These are phyloP conservation scores for Penicillium paradoxum DNA, from an alignment of 495 filamentous ascomycete genomes.

Conservation along the genomic window DNA sequence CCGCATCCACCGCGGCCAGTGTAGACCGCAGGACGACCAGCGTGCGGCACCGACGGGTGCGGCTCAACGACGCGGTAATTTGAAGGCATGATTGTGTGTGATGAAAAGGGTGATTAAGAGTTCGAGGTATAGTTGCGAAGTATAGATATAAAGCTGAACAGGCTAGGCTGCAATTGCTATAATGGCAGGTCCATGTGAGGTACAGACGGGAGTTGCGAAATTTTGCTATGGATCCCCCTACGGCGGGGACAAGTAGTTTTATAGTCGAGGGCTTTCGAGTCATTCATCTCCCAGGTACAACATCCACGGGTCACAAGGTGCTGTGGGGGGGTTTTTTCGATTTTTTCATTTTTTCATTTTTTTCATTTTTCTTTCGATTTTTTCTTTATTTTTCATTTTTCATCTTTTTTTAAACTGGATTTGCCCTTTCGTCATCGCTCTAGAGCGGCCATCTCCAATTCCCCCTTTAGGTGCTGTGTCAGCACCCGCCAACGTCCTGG, in stretches of 20 bases:
- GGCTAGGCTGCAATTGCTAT: conserved; percentile 19
- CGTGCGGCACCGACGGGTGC: conserved; percentile 64
- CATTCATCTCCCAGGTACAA: conserved; percentile 24
- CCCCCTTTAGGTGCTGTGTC: conserved; percentile 2
- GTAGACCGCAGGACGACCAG: conserved; percentile 57
- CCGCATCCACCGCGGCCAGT: conserved; percentile 84
- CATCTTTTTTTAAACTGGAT: conserved; percentile 1
- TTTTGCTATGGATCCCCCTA: background rate
- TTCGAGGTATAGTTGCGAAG: no score
- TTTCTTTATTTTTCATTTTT: conserved; percentile 20
- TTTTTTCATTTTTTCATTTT: conserved; percentile 19
- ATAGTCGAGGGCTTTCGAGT: conserved; percentile 4
- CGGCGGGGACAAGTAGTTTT: conserved; percentile 2
- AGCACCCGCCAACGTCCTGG: conserved; percentile 5
- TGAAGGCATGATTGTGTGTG: conserved; percentile 20
- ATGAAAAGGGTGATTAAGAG: background rate
- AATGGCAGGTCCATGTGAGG: conserved; percentile 19
- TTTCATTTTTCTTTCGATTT: conserved; percentile 14
- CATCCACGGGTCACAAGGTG: conserved; percentile 27
- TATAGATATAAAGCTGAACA: conserved; percentile 4
- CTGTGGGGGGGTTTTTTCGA: background rate
- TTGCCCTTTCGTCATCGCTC: conserved; percentile 12
- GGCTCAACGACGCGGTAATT: conserved; percentile 73
- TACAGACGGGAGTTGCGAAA: background rate
- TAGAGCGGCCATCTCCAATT: conserved; percentile 5